Evolutionary conservation across 352 stramenopile species (phyloP).

Genomic region (Phytopythium aichiense): DNA sequence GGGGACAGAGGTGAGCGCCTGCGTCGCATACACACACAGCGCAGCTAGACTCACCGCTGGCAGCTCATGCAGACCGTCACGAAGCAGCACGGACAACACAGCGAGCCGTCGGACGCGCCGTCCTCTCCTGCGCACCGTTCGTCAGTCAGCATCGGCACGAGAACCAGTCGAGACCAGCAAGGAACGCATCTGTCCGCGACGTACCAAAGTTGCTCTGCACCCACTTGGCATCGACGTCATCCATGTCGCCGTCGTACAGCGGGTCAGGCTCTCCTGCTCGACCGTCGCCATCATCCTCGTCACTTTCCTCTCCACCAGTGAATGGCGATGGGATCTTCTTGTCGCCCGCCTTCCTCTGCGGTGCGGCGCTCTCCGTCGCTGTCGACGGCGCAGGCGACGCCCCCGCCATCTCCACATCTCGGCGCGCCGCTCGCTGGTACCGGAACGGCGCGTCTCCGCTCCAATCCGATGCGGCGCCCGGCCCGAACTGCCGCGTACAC

Average conservation of each 20-base stretch:
- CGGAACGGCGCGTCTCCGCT: conserved; percentile 40
- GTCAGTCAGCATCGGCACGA: neutral
- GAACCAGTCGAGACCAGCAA: neutral
- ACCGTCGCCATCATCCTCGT: conserved; percentile 7
- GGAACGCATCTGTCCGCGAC: conserved; percentile 4
- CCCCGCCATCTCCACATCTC: conserved; percentile 17
- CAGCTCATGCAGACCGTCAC: conserved; percentile 74
- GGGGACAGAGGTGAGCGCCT: neutral
- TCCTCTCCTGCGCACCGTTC: conserved; percentile 8
- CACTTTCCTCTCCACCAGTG: conserved; percentile 7
- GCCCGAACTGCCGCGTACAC: neutral
- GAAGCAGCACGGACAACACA: conserved; percentile 82
- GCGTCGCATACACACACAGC: neutral
- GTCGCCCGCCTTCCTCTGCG: conserved; percentile 27
- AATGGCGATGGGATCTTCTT: conserved; percentile 7
- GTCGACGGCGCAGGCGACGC: conserved; percentile 14
- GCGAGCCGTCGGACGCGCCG: conserved; percentile 43
- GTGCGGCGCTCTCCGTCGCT: conserved; percentile 22
- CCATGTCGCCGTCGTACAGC: conserved; percentile 59
- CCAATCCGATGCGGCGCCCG: neutral
- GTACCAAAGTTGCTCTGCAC: conserved; percentile 61
- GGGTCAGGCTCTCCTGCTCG: conserved; percentile 33
- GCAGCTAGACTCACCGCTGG: conserved; percentile 29
- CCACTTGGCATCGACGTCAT: conserved; percentile 69
- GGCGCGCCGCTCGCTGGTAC: conserved; percentile 11